Percentiles rank a stretch among this genome's conserved stretches.
phyloP scores from a whole-genome alignment of 805 yeast species.

The Saturnispora kantuleensis region DNA sequence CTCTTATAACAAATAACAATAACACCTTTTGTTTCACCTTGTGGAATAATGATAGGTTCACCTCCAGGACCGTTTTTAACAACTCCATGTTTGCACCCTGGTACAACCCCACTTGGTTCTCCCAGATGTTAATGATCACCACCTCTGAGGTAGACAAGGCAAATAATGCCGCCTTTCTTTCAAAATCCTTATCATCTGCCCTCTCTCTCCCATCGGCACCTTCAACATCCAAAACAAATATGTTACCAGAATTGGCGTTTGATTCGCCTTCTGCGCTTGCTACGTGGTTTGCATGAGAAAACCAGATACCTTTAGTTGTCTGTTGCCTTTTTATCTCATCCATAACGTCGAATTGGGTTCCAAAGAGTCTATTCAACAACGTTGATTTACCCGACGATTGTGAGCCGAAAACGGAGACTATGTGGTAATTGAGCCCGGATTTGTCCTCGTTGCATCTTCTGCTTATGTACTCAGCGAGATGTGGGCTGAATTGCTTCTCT shows the following conservation, averaged over 20 bases:
- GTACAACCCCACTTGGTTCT: conserved; percentile 90
- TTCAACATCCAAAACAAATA: conserved; percentile 92
- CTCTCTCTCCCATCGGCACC: conserved; percentile 98
- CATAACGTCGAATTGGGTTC: conserved; percentile 89
- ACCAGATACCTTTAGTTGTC: conserved; percentile 82
- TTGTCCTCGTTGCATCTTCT: conserved; percentile 19
- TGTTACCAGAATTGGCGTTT: conserved; percentile 22
- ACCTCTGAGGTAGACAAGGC: conserved; percentile 89
- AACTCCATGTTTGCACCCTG: conserved; percentile 98
- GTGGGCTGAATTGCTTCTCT: conserved; percentile 39
- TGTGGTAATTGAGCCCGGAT: conserved; percentile 69
- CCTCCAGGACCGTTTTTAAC: conserved; percentile 92
- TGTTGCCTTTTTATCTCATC: conserved; percentile 78
- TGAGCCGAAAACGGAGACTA: conserved; percentile 93
- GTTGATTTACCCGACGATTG: conserved; percentile 97
- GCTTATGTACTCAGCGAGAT: conserved; percentile 25
- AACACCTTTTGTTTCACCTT: conserved; percentile 47
- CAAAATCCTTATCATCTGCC: conserved; percentile 98
- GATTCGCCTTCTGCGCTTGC: conserved; percentile 12
- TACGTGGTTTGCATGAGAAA: conserved; percentile 45
- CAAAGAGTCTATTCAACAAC: conserved; percentile 72
- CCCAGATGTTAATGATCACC: conserved; percentile 91
- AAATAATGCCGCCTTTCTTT: conserved; percentile 89
- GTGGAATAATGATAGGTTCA: conserved; percentile 78
- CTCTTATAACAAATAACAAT: conserved; percentile 81